Base-by-base conservation (phyloP, 345 rosid species). In the Trapa bicornis region DNA sequence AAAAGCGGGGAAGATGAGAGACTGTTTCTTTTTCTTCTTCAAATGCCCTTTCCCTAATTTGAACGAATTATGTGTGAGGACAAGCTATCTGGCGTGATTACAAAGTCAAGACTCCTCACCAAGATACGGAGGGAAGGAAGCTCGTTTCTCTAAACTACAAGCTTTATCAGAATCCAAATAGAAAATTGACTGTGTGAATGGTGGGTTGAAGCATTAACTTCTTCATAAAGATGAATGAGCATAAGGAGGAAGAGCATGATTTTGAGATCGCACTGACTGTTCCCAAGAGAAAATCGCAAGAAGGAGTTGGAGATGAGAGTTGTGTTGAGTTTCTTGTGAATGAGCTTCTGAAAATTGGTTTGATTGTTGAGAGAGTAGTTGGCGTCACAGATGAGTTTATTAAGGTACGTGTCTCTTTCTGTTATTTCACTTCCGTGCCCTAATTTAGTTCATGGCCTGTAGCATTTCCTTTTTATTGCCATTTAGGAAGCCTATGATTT, bases 241-340 rank as follows among this genome's bases (percentile, higher is more conserved):
- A 74, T 70, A 83, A 60, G 53, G 87, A 82, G 60, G 89, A 85
- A 61, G 58, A 76, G 48, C 43, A 74, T 67, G 78, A 71, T 69
- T 88, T 74, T 67, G 98, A 90, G 85, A 84, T 93, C 66, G 91
- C 76, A 53, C 77, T 90, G 74, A 96, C 85, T 75, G 90, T 90
- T 75, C 77, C 89, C 10, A 85, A 81, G 79, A 75, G 82, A 68
- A 58, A 72, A 71, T 65, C 62, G 50, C 71, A n/a, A 64, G 75
- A 74, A 72, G 81, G 76, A 74, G 82, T 68, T 65, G 65, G 33
- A 48, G 74, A 85, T 68, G 90, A 85, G 65, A 61, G 22, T 53
- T 88, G 92, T 71, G 78, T 87, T 73, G 89, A 93, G 67, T 79
- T 82, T 78, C 85, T 93, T 72, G 82, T 81, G 37, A 74, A 74